phyloP scores from a whole-genome alignment of 2,329 filamentous ascomycete genomes.

The Colletotrichum chlorophyti region DNA sequence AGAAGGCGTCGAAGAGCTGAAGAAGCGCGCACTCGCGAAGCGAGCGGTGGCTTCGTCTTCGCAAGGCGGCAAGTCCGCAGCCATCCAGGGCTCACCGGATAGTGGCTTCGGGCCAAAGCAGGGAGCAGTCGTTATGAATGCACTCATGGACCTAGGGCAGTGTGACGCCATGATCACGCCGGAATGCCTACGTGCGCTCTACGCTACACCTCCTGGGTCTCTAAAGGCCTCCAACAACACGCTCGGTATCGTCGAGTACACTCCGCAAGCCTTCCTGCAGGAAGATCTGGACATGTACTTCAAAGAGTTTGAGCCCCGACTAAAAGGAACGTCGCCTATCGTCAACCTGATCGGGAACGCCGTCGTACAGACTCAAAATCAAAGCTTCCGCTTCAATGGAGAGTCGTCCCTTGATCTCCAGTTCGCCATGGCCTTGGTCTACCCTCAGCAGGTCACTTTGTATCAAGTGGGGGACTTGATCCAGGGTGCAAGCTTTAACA shows the following conservation, averaged over 20 bases:
- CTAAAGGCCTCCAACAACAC: conserved; percentile 46
- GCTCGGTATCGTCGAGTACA: conserved; percentile 60
- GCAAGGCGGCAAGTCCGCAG: conserved; percentile 30
- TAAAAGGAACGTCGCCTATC: conserved; percentile 51
- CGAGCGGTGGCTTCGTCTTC: conserved; percentile 20
- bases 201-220: conserved; percentile 48
- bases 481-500: conserved; percentile 49
- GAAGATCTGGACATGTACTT: conserved; percentile 56
- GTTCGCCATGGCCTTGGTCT: conserved; percentile 59
- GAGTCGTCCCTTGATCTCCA: conserved; percentile 63
- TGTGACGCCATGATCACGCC: conserved; percentile 65
- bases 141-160: conserved; percentile 37
- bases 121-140: conserved; percentile 37
- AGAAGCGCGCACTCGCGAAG: conserved; percentile 32
- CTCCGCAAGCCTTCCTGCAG: conserved; percentile 57
- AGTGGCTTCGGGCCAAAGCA: conserved; percentile 38
- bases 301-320: conserved; percentile 46
- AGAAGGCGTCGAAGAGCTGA: conserved; percentile 34
- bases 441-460: conserved; percentile 57
- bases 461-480: conserved; percentile 49
- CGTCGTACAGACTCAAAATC: conserved; percentile 44
- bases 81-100: conserved; percentile 36
- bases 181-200: conserved; percentile 59
- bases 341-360: conserved; percentile 55
- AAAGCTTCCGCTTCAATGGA: conserved; percentile 37